Evolutionary conservation across 2,329 filamentous ascomycete species (phyloP).

Genomic region (Orbilia oligospora): DNA sequence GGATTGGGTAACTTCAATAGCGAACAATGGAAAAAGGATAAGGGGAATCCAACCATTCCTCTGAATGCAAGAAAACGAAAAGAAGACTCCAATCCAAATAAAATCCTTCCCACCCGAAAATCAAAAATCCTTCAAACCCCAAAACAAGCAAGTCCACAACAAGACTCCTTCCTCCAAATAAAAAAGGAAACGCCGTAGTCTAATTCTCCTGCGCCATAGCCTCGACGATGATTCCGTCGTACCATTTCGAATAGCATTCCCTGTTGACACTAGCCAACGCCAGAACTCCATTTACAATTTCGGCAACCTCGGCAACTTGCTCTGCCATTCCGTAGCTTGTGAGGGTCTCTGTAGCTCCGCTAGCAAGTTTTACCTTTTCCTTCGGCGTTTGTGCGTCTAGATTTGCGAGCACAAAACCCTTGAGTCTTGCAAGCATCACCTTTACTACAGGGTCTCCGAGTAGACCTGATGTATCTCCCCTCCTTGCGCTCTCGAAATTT

Average conservation of each 20-base stretch:
- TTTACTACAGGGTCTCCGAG: conserved; percentile 62
- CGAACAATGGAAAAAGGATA: conserved; percentile 3
- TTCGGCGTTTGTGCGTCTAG: conserved; percentile 62
- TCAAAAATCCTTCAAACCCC: conserved; percentile 20
- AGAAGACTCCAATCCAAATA: conserved; percentile 45
- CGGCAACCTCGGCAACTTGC: conserved; percentile 62
- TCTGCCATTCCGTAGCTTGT: conserved; percentile 63
- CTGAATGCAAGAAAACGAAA: conserved; percentile 1
- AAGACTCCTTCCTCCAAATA: conserved; percentile 25
- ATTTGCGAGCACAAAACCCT: conserved; percentile 61
- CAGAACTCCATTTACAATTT: conserved; percentile 58
- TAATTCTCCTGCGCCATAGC: conserved; percentile 21
- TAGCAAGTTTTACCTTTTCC: conserved; percentile 62
- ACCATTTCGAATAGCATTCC: conserved; percentile 61
- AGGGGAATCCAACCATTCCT: conserved; percentile 39
- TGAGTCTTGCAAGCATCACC: conserved; percentile 61
- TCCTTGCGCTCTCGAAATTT: conserved; percentile 54
- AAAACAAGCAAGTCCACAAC: conserved; percentile 13
- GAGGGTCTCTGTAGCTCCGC: conserved; percentile 62
- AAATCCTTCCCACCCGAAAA: conserved; percentile 24
- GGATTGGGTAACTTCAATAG: conserved; percentile 12
- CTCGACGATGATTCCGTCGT: conserved; percentile 59
- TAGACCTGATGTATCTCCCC: conserved; percentile 52
- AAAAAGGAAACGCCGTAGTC: conserved; percentile 18
- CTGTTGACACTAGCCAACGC: conserved; percentile 60